Percentiles rank a stretch among this genome's conserved stretches.
These are phyloP conservation scores for Saccharomycopsis sp. DNA, from an alignment of 805 yeast genomes.

Conservation along the genomic window DNA sequence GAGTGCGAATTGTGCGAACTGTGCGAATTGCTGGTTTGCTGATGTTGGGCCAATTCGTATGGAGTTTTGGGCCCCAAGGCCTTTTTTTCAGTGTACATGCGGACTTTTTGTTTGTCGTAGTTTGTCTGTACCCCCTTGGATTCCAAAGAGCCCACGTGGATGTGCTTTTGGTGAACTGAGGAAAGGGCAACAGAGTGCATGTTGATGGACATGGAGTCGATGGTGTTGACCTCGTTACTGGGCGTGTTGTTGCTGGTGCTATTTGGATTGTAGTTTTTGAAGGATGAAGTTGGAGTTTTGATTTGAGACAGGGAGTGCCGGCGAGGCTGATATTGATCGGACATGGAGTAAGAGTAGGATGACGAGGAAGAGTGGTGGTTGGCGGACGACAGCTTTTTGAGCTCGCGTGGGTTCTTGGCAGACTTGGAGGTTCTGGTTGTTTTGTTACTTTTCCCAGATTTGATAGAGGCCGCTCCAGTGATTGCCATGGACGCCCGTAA, in stretches of 20 bases:
- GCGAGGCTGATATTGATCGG: background rate
- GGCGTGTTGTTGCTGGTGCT: background rate
- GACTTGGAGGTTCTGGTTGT: constrained; percentile 6
- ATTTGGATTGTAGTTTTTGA: too few species aligned
- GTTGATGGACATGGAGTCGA: constrained; percentile 13
- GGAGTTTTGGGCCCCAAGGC: constrained; percentile 12
- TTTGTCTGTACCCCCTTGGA: constrained; percentile 8
- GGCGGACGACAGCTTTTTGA: background rate
- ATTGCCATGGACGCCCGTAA: constrained; percentile 16
- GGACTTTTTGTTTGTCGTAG: constrained; percentile 16
- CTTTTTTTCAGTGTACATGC: constrained; percentile 16
- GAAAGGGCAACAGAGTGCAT: constrained; percentile 18
- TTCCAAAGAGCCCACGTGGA: constrained; percentile 7
- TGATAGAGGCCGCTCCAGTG: constrained; percentile 11
- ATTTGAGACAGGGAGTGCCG: background rate
- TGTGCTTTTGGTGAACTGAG: constrained; percentile 16
- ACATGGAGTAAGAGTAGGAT: background rate
- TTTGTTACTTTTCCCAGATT: background rate
- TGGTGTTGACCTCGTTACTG: background rate
- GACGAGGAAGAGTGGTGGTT: background rate
- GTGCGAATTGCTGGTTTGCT: too few species aligned
- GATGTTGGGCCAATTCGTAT: background rate
- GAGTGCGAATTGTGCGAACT: background rate
- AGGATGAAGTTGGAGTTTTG: background rate
- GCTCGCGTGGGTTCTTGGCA: constrained; percentile 3